Evolutionary conservation across 2,329 filamentous ascomycete genomes (phyloP), one percentile per base, ranked within the genome.

Genomic region (Myriosclerotinia scirpicola): DNA sequence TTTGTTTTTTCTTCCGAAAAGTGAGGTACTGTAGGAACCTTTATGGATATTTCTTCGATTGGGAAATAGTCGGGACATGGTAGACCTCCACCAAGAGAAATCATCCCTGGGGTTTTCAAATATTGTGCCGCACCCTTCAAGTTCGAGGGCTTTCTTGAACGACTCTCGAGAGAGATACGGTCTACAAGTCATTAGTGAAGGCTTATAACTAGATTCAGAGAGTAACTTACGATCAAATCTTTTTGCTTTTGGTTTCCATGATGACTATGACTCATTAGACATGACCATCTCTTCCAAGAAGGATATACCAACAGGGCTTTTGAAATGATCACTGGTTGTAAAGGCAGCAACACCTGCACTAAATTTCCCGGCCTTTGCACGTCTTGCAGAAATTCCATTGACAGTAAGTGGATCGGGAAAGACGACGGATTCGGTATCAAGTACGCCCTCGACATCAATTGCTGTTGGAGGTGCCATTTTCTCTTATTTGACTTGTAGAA

Each of bases 41-140:
- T 91, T 79, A 96, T 79, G 70, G 83, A 84, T 60, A 98, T 79
- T 70, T 90, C 84, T 71, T 94, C 88, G 74, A 98, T 88, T n/a
- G 95, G 95, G 75, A 99, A 99, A 79, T 96, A 92, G 77, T 94
- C 89, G 68, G 91, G 86, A 17, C 92, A 93, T 5, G 95, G 95
- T 26, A 99, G 81, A 4, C 95, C 95, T 62, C 95, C 95, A 65
- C 95, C 95, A 1, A 99, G 87, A 1, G 93, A 97, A 75, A 99
- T 95, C 67, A 97, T 80, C 75, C 82, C 93, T 0, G 93, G 92
- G 68, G 85, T 83, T 79, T 98, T 98, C 42, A 61, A 26, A 14
- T 61, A 61, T 61, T 38, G 36, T 9, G 58, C 58, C 3, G 58
- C 44, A 48, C 14, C 1, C 11, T 61, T 61, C 68, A 98, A 81